Evolutionary conservation across 2,329 filamentous ascomycete species (phyloP), one percentile per base, ranked within the genome.

Genomic region (Apiospora saccharicola): DNA sequence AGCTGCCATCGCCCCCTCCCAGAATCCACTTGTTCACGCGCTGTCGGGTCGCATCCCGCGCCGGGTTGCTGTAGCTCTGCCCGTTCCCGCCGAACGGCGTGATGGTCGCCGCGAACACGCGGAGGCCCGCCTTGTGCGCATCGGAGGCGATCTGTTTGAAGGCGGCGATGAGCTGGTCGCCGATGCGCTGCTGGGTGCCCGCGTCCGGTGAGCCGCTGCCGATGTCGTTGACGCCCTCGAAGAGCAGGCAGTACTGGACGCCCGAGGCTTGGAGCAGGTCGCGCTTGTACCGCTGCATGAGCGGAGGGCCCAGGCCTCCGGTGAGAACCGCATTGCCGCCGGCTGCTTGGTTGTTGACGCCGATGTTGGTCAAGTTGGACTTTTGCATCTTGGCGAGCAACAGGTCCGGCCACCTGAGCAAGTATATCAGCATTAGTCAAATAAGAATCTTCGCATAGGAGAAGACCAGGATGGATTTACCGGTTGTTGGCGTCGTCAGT

Each of bases 201-300:
- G 81, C 67, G 30, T 87, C 86, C 0, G 85, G 76, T 1, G 81
- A 81, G 0, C 85, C 86, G 1, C 80, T 82, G 4, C 91, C 91
- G 71, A 93, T 92, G 76, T 93, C 91, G 77, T 93, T 92, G 41
- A 93, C 90, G 26, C 91, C 91, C 79, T 92, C 89, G 78, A 92
- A 93, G 49, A 93, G 85, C 82, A 93, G 86, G 30, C 88, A 88
- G 76, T 91, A 92, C 75, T 84, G 84, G 2, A 90, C 86, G 4
- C 88, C 88, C 0, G 87, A 84, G 44, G 90, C 87, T 0, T 86
- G 79, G 1, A 93, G 83, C 1, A 91, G 87, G 77, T 93, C 91
- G n/a, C 91, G 86, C 77, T 91, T 87, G 74, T 92, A 86, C 5
- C 91, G 88, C 53, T 85, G 83, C 44, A 92, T 81, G 0, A 89